A percentile compares a stretch with the other conserved stretches of the same genome.
phyloP scores from a whole-genome alignment of 306 rosid species.

The Inga leiocalycina region DNA sequence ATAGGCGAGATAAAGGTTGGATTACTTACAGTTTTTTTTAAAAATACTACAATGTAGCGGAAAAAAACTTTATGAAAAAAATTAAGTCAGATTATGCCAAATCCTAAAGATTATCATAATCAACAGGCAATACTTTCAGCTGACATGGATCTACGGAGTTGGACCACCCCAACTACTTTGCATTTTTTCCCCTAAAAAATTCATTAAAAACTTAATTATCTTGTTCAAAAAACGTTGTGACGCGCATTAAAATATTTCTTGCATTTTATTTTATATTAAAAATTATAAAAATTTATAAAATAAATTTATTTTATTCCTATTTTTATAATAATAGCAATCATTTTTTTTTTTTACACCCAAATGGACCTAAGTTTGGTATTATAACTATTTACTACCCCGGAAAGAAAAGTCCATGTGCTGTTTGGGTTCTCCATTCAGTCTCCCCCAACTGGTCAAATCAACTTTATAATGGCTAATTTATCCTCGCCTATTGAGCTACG shows the following conservation, averaged over 20 bases:
- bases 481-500: constrained; percentile 4
- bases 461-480: background rate
- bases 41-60: too few species aligned
- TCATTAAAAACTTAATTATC: background rate
- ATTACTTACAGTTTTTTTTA: too few species aligned
- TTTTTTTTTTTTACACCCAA: background rate
- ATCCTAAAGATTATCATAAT: too few species aligned
- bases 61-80: too few species aligned
- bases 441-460: background rate
- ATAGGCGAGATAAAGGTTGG: too few species aligned
- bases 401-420: background rate
- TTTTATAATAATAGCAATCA: background rate
- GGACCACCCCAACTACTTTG: constrained; percentile 26
- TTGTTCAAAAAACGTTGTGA: background rate
- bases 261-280: background rate
- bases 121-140: background rate
- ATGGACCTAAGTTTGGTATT: background rate
- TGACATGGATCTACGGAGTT: background rate
- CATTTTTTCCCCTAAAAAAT: background rate
- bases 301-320: background rate
- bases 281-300: background rate
- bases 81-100: background rate
- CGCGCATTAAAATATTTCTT: background rate
- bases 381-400: too few species aligned
- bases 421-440: background rate